phyloP scores from a whole-genome alignment of 108 stramenopile species.

The Licmophora abbreviata region DNA sequence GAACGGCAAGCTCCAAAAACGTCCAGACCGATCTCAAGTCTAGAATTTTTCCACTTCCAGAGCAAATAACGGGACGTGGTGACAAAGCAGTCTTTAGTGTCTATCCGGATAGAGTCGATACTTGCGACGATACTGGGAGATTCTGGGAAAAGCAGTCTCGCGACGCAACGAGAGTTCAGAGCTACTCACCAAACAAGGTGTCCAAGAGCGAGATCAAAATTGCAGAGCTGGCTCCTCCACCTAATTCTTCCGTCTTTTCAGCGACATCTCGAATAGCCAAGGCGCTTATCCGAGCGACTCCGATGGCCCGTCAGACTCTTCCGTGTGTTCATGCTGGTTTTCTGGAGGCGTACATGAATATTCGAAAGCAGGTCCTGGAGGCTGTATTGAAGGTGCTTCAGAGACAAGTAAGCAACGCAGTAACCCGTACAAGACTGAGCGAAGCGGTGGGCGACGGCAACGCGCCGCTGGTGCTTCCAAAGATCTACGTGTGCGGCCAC shows the following conservation, averaged over 20 bases:
- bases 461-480: constrained; percentile 57
- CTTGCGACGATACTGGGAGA: constrained; percentile 24
- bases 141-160: constrained; percentile 32
- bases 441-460: constrained; percentile 7
- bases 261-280: constrained; percentile 38
- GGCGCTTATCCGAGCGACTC: constrained; percentile 49
- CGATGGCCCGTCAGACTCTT: constrained; percentile 52
- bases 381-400: constrained; percentile 44
- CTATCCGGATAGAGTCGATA: constrained; percentile 31
- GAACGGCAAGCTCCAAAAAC: constrained; percentile 69
- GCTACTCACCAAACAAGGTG: constrained; percentile 4
- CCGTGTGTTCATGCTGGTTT: constrained; percentile 79
- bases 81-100: constrained; percentile 42
- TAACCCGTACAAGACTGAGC: constrained; percentile 12
- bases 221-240: background rate
- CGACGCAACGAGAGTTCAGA: background rate
- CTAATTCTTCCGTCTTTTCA: constrained; percentile 8
- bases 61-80: constrained; percentile 34
- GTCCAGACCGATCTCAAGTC: constrained; percentile 73
- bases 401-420: constrained; percentile 53
- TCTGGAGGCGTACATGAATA: constrained; percentile 48
- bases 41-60: constrained; percentile 63
- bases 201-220: constrained; percentile 1
- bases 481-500: constrained; percentile 75
- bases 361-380: constrained; percentile 52